phyloP scores from a whole-genome alignment of 805 yeast genomes.

The Zygosaccharomyces bisporus region DNA sequence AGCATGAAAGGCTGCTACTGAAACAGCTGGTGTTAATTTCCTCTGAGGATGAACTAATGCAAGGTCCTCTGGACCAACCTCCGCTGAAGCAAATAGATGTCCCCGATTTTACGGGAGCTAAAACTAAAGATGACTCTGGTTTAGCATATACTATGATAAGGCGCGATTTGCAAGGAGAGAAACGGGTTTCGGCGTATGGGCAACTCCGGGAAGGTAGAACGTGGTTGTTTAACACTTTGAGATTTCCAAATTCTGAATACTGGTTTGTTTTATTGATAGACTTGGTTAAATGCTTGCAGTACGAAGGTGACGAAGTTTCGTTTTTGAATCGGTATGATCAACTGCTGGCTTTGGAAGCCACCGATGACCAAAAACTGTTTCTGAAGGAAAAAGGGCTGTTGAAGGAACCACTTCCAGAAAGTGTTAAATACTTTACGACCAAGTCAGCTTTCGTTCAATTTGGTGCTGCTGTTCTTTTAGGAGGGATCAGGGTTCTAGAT shows the following conservation, averaged over 20 bases:
- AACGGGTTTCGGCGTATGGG: conserved; percentile 42
- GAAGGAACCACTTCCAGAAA: conserved; percentile 23
- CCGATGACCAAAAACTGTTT: conserved; percentile 39
- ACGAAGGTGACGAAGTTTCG: conserved; percentile 40
- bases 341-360: conserved; percentile 37
- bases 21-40: conserved; percentile 23
- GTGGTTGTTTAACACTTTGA: conserved; percentile 41
- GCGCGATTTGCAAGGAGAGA: conserved; percentile 45
- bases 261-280: conserved; percentile 35
- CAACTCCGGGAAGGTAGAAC: conserved; percentile 38
- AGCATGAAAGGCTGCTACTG: conserved; percentile 26
- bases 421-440: conserved; percentile 36
- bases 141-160: conserved; percentile 20
- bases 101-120: conserved; percentile 20
- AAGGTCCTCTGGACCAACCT: conserved; percentile 20
- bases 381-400: conserved; percentile 34
- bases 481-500: conserved; percentile 49
- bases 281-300: conserved; percentile 41
- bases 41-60: conserved; percentile 20
- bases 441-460: conserved; percentile 45
- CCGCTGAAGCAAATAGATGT: conserved; percentile 22
- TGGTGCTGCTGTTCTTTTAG: conserved; percentile 46
- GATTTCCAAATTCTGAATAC: conserved; percentile 19
- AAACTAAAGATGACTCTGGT: conserved; percentile 5
- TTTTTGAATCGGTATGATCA: conserved; percentile 43